Percentiles rank a stretch among this genome's conserved stretches.
Conservation (phyloP, 345 rosid species). For the Kandelia obovata region DNA sequence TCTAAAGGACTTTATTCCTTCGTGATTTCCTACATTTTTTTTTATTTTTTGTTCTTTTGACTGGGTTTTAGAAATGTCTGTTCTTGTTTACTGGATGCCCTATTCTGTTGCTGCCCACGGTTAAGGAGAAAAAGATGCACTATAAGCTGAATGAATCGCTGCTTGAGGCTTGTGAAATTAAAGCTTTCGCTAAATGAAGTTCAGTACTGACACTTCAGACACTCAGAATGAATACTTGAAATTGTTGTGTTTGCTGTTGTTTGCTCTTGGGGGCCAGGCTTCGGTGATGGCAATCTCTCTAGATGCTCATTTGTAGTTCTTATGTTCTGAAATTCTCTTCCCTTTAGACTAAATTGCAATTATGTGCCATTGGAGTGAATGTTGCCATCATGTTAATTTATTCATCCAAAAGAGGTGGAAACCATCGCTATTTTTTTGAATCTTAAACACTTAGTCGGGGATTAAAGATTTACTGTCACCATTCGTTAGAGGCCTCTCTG, state of each 20-base stretch:
- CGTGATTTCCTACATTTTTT: background rate
- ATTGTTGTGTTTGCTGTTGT: background rate
- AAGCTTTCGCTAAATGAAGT: background rate
- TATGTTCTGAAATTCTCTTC: background rate
- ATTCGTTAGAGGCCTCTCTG: background rate
- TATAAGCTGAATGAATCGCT: background rate
- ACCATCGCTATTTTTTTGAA: background rate
- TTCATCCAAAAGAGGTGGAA: background rate
- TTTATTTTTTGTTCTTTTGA: background rate
- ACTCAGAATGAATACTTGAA: background rate
- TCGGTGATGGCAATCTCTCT: background rate
- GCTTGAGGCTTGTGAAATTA: background rate
- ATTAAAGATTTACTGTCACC: background rate
- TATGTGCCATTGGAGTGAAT: background rate
- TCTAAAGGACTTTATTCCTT: background rate
- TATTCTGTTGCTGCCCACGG: background rate
- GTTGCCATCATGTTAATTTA: background rate
- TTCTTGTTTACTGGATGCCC: background rate
- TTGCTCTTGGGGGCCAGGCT: background rate
- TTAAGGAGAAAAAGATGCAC: background rate
- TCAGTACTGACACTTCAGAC: background rate
- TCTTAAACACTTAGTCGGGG: background rate
- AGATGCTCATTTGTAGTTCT: background rate
- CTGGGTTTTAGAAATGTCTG: background rate
- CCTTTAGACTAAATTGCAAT: background rate